Conservation (phyloP, 2,329 filamentous ascomycete species). For the Colletotrichum gloeosporioides region DNA sequence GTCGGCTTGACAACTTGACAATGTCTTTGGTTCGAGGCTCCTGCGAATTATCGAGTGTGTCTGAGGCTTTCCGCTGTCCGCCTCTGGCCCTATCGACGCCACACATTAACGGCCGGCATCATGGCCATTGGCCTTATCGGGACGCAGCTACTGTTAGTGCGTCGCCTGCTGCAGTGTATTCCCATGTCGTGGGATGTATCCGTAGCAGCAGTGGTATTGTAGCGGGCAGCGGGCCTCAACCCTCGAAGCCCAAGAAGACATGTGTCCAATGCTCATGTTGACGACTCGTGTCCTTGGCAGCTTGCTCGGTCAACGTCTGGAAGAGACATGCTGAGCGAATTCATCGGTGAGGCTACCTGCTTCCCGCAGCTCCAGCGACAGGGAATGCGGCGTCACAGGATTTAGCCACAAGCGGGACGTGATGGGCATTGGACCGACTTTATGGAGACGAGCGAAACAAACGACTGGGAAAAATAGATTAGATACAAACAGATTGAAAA, state of each 20-base stretch:
- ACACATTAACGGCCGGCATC: not conserved
- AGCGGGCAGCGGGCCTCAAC: not conserved
- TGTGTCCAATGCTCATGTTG: not conserved
- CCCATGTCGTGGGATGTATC: not conserved
- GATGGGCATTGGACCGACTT: not conserved
- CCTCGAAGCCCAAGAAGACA: not conserved
- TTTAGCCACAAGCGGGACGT: not conserved
- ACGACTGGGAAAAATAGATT: not conserved
- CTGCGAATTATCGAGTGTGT: not conserved
- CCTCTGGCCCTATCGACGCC: not conserved
- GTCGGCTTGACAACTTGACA: not conserved
- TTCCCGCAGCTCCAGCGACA: not conserved
- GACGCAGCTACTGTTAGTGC: not conserved
- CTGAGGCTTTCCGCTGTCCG: not conserved
- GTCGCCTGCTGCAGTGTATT: not conserved
- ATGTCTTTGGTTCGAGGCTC: not conserved
- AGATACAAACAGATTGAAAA: not conserved
- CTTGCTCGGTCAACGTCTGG: not conserved
- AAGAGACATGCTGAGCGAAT: not conserved
- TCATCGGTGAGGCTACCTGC: not conserved
- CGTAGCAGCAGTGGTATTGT: not conserved
- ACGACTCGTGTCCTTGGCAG: not conserved
- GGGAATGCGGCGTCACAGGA: not conserved
- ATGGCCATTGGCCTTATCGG: not conserved
- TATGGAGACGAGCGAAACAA: not conserved